Conservation (phyloP, 441 rosid species). For the Raphanus hybrid region DNA sequence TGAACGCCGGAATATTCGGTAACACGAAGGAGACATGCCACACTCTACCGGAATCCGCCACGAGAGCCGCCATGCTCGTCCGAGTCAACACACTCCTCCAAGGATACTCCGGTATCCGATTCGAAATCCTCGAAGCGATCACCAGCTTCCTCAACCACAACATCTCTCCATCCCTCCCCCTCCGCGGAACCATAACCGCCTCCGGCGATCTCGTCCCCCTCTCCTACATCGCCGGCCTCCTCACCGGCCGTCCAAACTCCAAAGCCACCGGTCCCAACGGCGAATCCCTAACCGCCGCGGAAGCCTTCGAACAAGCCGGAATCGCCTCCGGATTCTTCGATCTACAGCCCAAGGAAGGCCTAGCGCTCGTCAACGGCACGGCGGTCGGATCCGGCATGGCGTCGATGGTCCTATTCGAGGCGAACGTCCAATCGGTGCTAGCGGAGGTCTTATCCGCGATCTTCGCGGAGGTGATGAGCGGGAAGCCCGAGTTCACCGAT, state of each 20-base stretch:
- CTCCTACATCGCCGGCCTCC: constrained; percentile 44
- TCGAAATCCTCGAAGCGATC: constrained; percentile 46
- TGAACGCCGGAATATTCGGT: constrained; percentile 49
- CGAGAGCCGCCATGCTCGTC: constrained; percentile 51
- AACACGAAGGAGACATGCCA: constrained; percentile 42
- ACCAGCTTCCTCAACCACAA: constrained; percentile 39
- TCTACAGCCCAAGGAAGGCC: constrained; percentile 50
- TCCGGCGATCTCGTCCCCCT: constrained; percentile 50
- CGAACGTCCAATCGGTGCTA: not conserved
- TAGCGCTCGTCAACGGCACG: constrained; percentile 56
- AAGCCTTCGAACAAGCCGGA: constrained; percentile 40
- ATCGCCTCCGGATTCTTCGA: constrained; percentile 42
- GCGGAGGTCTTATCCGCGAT: not conserved
- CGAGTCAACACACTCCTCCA: constrained; percentile 45
- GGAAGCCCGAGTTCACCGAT: constrained; percentile 6
- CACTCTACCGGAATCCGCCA: constrained; percentile 43
- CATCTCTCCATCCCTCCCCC: constrained; percentile 43
- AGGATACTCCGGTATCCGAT: constrained; percentile 45
- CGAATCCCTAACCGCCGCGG: constrained; percentile 26
- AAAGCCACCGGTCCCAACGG: constrained; percentile 43
- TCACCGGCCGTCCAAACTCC: constrained; percentile 43
- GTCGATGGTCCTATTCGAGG: constrained; percentile 29
- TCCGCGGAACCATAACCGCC: constrained; percentile 46
- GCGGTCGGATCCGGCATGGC: constrained; percentile 58
- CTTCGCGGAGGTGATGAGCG: constrained; percentile 8